Percentiles rank a stretch among this genome's conserved stretches.
These are phyloP conservation scores for Seiridium cupressi DNA, from an alignment of 2,329 filamentous ascomycete species.

Conservation along the genomic window DNA sequence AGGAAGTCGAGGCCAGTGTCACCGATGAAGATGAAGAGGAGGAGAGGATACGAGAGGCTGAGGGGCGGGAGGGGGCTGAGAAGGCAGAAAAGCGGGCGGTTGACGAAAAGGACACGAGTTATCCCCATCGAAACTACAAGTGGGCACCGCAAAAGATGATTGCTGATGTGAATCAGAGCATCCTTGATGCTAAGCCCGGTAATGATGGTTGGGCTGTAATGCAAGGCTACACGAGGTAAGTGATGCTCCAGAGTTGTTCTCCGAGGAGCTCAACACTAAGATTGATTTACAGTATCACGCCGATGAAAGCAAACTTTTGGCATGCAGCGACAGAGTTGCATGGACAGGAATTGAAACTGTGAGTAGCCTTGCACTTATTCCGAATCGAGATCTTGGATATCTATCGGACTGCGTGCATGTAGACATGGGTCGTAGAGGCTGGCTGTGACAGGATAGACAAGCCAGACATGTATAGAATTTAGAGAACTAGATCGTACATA, in stretches of 20 bases:
- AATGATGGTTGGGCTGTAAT: slow-evolving; percentile 94
- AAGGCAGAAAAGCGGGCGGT: slow-evolving; percentile 22
- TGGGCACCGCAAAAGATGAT: slow-evolving; percentile 77
- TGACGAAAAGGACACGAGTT: slow-evolving; percentile 38
- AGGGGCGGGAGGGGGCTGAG: slow-evolving; percentile 26
- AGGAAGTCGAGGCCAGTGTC: slow-evolving; percentile 68
- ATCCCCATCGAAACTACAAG: slow-evolving; percentile 86
- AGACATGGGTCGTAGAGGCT: background rate
- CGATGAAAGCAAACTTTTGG: slow-evolving; percentile 90
- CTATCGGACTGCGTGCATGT: background rate
- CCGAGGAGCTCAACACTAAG: slow-evolving; percentile 5
- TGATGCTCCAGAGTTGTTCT: slow-evolving; percentile 12
- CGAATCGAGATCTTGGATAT: background rate
- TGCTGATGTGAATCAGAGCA: slow-evolving; percentile 80
- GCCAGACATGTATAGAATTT: slow-evolving; percentile 19
- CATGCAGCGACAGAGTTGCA: slow-evolving; percentile 63
- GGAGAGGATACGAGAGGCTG: slow-evolving; percentile 67
- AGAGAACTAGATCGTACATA: slow-evolving; percentile 18
- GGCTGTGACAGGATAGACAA: slow-evolving; percentile 7
- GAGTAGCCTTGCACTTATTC: slow-evolving; percentile 48
- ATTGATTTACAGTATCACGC: slow-evolving; percentile 67
- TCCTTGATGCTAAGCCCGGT: slow-evolving; percentile 74
- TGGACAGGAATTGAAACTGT: slow-evolving; percentile 76
- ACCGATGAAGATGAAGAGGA: slow-evolving; percentile 70
- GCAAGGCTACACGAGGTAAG: slow-evolving; percentile 80